These are phyloP conservation scores for Sodiomyces alkalinus DNA, from an alignment of 2,329 filamentous ascomycete species.

Conservation along the genomic window DNA sequence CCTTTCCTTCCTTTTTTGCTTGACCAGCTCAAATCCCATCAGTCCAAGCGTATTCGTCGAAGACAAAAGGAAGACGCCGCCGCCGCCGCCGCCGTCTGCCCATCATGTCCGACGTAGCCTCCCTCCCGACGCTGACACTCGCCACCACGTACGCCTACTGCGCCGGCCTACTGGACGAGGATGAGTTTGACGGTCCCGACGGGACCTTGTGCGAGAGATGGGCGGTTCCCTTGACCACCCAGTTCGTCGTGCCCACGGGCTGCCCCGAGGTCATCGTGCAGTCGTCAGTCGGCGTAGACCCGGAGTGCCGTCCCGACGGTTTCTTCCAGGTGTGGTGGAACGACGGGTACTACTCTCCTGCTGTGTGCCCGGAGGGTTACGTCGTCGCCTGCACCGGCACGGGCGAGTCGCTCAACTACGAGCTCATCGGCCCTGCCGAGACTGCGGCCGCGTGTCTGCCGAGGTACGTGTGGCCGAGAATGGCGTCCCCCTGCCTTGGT, in stretches of 20 bases:
- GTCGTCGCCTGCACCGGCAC: conserved; percentile 1
- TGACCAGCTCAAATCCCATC: too few species aligned
- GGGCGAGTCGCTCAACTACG: not conserved
- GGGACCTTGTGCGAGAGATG: conserved; percentile 1
- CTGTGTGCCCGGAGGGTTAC: not conserved
- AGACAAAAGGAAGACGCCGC: too few species aligned
- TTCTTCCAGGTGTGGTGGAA: not conserved
- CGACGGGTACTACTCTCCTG: conserved; percentile 2
- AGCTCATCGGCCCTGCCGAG: not conserved
- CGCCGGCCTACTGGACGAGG: not conserved
- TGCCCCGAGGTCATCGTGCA: not conserved
- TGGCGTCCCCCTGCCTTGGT: too few species aligned
- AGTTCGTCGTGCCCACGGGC: not conserved
- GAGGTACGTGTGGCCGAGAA: not conserved
- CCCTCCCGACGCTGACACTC: too few species aligned
- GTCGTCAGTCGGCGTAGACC: not conserved
- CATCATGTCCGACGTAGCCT: too few species aligned
- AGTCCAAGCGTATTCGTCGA: too few species aligned
- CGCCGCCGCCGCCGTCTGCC: too few species aligned
- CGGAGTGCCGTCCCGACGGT: not conserved
- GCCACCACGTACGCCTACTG: not conserved
- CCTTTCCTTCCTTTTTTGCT: too few species aligned
- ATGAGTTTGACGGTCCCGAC: not conserved
- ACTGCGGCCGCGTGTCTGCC: not conserved
- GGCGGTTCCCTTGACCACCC: not conserved